Conservation (phyloP, 1,284 basidiomycete genomes). For the Boletus hoseneyae region DNA sequence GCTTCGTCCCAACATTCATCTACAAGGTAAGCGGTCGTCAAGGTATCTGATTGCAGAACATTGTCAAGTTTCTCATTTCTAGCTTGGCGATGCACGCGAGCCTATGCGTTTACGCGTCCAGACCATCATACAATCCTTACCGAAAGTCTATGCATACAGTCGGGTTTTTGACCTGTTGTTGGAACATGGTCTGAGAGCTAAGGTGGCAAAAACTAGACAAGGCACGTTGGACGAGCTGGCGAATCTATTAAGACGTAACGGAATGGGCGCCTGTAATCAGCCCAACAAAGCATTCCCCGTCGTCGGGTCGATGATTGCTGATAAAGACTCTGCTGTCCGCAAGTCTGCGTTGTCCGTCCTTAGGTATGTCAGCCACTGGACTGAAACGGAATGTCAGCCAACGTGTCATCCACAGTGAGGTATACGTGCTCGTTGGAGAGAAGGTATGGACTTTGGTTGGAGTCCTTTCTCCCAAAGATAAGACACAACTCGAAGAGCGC, state of each 20-base stretch:
- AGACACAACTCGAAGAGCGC: slow-evolving; percentile 88
- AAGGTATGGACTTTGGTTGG: slow-evolving; percentile 83
- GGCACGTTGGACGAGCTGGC: slow-evolving; percentile 83
- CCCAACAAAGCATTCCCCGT: slow-evolving; percentile 77
- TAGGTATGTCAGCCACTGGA: slow-evolving; percentile 44
- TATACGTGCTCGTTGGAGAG: slow-evolving; percentile 81
- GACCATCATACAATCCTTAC: slow-evolving; percentile 67
- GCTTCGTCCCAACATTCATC: slow-evolving; percentile 89
- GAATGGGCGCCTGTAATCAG: slow-evolving; percentile 75
- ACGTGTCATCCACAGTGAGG: slow-evolving; percentile 53
- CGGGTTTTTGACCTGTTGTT: slow-evolving; percentile 85
- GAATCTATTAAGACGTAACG: slow-evolving; percentile 76
- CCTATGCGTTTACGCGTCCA: slow-evolving; percentile 69
- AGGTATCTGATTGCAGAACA: not conserved
- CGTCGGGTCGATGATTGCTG: slow-evolving; percentile 80
- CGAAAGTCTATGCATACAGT: slow-evolving; percentile 86
- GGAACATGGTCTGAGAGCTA: slow-evolving; percentile 83
- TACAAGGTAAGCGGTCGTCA: slow-evolving; percentile 64
- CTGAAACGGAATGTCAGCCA: slow-evolving; percentile 1
- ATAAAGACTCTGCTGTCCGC: slow-evolving; percentile 84
- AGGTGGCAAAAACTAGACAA: slow-evolving; percentile 88
- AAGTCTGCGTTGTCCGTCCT: slow-evolving; percentile 78
- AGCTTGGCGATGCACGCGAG: slow-evolving; percentile 83
- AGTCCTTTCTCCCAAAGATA: slow-evolving; percentile 77
- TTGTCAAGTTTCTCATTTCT: slow-evolving; percentile 6